Evolutionary conservation across 179 eudicot genomes (phyloP).

Genomic region (Sideroxylon spinosum): DNA sequence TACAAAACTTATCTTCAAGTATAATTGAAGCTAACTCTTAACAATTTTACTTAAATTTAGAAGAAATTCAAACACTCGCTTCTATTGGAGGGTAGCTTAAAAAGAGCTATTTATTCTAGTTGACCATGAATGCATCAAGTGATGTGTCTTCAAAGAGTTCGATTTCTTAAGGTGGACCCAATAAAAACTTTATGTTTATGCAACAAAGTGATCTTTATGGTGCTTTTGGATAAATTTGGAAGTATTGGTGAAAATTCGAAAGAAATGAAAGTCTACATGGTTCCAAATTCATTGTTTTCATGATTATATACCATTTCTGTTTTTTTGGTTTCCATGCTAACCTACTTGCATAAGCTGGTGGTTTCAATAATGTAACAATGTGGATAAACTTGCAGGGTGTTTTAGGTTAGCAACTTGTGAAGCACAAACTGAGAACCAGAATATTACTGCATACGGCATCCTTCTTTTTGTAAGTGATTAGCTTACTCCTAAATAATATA

Average conservation of each 20-base stretch:
- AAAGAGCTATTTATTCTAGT: too few relatives aligned
- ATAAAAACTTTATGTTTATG: background rate
- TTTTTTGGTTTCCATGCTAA: background rate
- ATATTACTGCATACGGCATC: conserved; percentile 74
- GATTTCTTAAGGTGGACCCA: background rate
- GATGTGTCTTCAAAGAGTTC: too few relatives aligned
- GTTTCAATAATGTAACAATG: background rate
- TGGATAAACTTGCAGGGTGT: conserved; percentile 49
- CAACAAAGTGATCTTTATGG: background rate
- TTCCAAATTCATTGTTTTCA: background rate
- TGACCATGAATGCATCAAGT: too few relatives aligned
- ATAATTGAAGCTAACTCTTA: too few relatives aligned
- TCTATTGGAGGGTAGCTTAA: too few relatives aligned
- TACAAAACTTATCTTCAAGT: too few relatives aligned
- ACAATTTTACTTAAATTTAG: too few relatives aligned
- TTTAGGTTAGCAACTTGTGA: conserved; percentile 63
- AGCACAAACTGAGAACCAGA: conserved; percentile 50
- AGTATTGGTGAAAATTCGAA: background rate
- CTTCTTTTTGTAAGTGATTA: conserved; percentile 55
- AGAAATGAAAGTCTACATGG: background rate
- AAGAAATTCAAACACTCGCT: too few relatives aligned
- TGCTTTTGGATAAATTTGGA: background rate
- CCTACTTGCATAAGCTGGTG: conserved; percentile 3
- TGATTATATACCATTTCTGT: background rate
- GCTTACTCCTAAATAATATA: background rate